Evolutionary conservation across 768 basidiomycete genomes (phyloP).

Genomic region (Tylopilus plumbeoviolaceoides): DNA sequence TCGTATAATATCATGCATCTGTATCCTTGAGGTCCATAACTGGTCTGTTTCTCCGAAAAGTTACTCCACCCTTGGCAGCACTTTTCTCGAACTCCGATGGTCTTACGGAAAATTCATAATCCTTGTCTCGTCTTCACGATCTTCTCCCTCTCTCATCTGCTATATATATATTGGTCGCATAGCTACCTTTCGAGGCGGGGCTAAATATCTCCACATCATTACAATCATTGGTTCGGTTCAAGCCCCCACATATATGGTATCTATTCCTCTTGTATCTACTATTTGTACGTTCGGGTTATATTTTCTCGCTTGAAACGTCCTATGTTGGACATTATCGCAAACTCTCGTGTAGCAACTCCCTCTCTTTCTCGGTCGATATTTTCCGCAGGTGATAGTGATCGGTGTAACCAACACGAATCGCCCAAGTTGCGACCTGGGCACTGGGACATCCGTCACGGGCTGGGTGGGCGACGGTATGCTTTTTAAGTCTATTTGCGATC

Average conservation of each 20-base stretch:
- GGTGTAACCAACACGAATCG: no score
- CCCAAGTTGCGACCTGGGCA: no score
- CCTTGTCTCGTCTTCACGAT: neutral
- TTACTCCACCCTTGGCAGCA: no score
- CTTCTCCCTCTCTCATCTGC: constrained; percentile 17
- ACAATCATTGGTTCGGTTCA: constrained; percentile 28
- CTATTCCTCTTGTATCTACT: constrained; percentile 6
- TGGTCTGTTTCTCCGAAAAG: no score
- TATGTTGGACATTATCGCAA: neutral
- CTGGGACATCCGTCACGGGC: no score
- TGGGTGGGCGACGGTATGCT: no score
- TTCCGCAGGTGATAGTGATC: no score
- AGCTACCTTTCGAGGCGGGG: constrained; percentile 13
- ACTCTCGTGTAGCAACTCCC: neutral
- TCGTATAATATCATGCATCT: neutral
- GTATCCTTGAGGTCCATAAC: no score
- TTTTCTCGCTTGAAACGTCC: neutral
- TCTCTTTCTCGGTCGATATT: no score
- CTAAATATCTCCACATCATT: constrained; percentile 7
- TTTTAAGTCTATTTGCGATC: no score
- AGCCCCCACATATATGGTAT: constrained; percentile 40
- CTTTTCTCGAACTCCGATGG: no score
- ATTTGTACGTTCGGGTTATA: neutral
- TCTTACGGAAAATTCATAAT: no score
- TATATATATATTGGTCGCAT: constrained; percentile 30